Base-by-base conservation (phyloP, 352 stramenopile species). In the Pythium sp. region DNA sequence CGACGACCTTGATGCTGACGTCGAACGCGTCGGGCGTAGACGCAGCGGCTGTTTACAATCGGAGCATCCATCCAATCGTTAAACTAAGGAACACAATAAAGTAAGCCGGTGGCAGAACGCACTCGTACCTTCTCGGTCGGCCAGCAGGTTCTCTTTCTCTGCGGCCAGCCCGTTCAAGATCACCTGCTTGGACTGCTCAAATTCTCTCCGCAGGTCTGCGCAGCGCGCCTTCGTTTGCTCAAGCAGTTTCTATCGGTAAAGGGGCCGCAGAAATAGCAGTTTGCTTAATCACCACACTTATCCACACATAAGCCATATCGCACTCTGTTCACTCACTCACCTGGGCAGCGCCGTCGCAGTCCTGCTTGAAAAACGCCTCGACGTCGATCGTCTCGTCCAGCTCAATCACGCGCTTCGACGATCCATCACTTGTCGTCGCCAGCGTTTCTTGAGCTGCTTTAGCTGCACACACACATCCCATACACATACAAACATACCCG, bases 71-170 rank as follows among this genome's bases (percentile, higher is more conserved):
- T n/a, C 32, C 15, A 51, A 11, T 6, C 43, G 43, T 24, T 51
- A 51, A 24, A 9, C 7, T 24, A 3, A 6, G 3, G 15, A 3
- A 51, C 43, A 49, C 47, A 28, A 15, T 55, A 28, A 7, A 12
- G 9, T 1, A 7, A 24, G 47, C 20, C 8, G n/a, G 15, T 2
- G n/a, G 2, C 32, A 34, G 11, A 26, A 59, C 7, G 49, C 32
- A 26, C 7, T 15, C 57, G 32, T 14, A 51, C 38, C 38, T 36
- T 54, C 58, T 18, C 64, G 47, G 69, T 81, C 70, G 62, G 76
- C 71, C 9, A 71, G 71, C 14, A 81, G 32, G 43, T 85, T 89
- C 56, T 87, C 82, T 51, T 90, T 90, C 64, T 90, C 81, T 3
- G 79, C 80, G n/a, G 82, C 64, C 3, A 92, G 67, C 3, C 76